Evolutionary conservation across 1,284 basidiomycete genomes (phyloP), one percentile per base, ranked within the genome.

Genomic region (Tilletia caries): DNA sequence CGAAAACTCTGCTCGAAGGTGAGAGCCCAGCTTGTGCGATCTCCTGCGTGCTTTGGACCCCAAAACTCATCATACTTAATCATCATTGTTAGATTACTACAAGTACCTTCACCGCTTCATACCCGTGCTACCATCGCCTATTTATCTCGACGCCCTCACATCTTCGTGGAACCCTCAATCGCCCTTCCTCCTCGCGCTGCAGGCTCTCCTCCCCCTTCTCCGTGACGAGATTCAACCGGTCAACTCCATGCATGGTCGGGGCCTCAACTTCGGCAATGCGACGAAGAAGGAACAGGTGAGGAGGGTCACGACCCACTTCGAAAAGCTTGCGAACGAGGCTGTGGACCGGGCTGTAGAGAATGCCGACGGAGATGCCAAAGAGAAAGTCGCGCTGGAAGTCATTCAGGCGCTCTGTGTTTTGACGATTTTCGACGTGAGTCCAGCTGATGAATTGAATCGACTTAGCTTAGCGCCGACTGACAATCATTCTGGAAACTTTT

Each of bases 41-140:
- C 48, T 13, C 48, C 48, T 18, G 10, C 12, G 20, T n/a, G 6
- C 20, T 25, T 25, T 8, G 12, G 20, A n/a, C 3, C 20, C 8
- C 18, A 13, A n/a, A 6, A 18, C 18, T 20, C 20, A 50, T 25
- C 48, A n/a, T 50, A 8, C 13, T 50, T 50, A 6, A 18, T 8
- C 20, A 25, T 50, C 20, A 8, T 20, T n/a, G 20, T 50, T 10
- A 41, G 77, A 79, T n/a, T 80, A 75, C 71, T 80, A 79, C 68
- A 75, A 73, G 69, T 75, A 75, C 58, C 71, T 80, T 23, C 79
- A 80, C 66, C 76, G 78, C 60, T 80, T 80, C 73, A 75, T 80
- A 20, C 77, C 78, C 1, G 72, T 80, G 18, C 60, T 78, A 29
- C 75, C 73, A 0, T 70, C 74, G 3, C 75, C 78, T 50, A 69